A percentile compares a stretch with the other conserved stretches of the same genome.
These are phyloP conservation scores for Solanum corneliomulleri DNA, from an alignment of 257 asterid genomes.

Conservation along the genomic window DNA sequence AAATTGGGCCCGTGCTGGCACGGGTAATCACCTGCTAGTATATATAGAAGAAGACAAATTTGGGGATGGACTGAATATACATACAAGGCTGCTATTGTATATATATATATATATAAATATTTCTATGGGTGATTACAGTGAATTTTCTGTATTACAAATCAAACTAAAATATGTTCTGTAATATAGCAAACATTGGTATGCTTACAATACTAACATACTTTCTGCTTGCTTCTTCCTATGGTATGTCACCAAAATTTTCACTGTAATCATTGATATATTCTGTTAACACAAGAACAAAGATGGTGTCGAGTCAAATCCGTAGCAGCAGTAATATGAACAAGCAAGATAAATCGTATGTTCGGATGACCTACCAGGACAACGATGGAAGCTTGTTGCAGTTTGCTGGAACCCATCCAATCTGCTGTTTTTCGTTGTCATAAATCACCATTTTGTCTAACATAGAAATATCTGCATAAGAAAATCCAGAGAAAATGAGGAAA, in stretches of 20 bases:
- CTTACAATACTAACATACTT: background rate
- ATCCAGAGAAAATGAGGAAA: background rate
- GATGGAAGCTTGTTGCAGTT: conserved; percentile 34
- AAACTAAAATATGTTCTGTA: background rate
- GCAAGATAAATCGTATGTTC: background rate
- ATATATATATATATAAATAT: fast-evolving
- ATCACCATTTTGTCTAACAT: conserved; percentile 79
- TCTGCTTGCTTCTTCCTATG: background rate
- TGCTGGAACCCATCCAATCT: conserved; percentile 58
- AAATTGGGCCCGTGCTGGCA: too few species aligned
- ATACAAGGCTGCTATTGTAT: background rate
- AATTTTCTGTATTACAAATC: background rate
- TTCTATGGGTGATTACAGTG: background rate
- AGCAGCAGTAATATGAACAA: background rate
- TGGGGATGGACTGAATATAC: background rate
- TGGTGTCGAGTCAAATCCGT: background rate
- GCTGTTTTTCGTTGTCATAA: conserved; percentile 66
- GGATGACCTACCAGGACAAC: background rate
- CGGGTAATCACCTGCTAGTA: too few species aligned
- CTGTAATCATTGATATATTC: background rate
- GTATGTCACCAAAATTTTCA: background rate
- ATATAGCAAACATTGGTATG: background rate
- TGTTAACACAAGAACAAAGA: background rate
- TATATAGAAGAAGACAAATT: background rate
- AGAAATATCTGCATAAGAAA: conserved; percentile 46